phyloP scores from a whole-genome alignment of 2,329 filamentous ascomycete species.

The Xylariales sp. region DNA sequence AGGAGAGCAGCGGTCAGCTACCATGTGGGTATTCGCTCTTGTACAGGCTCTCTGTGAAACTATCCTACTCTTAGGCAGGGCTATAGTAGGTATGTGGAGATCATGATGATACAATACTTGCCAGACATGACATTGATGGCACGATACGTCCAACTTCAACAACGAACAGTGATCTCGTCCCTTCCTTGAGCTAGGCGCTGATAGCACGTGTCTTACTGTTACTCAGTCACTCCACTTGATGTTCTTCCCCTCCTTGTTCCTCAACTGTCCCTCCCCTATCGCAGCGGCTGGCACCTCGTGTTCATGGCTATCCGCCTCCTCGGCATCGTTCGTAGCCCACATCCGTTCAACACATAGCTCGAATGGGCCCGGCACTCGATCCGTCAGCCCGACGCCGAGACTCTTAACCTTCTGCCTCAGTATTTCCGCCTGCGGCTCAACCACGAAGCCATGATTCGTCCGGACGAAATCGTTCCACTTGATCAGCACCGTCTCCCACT shows the following conservation, averaged over 20 bases:
- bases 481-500: constrained; percentile 95
- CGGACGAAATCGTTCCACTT: constrained; percentile 90
- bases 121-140: no score
- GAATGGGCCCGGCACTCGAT: constrained; percentile 83
- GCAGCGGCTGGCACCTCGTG: constrained; percentile 7
- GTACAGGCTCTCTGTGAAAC: constrained; percentile 6
- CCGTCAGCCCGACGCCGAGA: constrained; percentile 82
- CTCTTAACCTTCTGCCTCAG: constrained; percentile 79
- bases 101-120: not conserved
- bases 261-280: constrained; percentile 31
- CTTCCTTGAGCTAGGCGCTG: no score
- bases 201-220: no score
- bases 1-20: not conserved
- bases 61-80: not conserved
- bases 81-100: not conserved
- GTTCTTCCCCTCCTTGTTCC: constrained; percentile 37
- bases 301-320: constrained; percentile 29
- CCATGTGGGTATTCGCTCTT: constrained; percentile 5
- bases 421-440: constrained; percentile 90
- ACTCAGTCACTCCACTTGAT: constrained; percentile 34
- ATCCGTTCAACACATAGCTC: constrained; percentile 79
- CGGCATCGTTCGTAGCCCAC: constrained; percentile 77
- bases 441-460: constrained; percentile 86
- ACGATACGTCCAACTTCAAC: no score
- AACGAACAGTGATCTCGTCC: no score